Evolutionary conservation across 73 alveolate species (phyloP).

Genomic region (Paramecium pentaurelia): DNA sequence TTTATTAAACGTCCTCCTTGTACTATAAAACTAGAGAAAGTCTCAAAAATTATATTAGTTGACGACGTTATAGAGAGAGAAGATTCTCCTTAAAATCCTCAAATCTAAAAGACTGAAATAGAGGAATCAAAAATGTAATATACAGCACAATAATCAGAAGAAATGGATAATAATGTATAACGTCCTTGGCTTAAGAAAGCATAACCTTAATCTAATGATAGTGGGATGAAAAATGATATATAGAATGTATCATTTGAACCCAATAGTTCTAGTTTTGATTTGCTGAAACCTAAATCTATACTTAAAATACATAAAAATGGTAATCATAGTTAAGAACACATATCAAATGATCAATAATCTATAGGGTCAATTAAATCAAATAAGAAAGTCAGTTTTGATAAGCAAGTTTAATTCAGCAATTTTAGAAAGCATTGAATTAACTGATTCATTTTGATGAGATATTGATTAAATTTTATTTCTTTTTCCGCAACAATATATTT

Average conservation of each 20-base stretch:
- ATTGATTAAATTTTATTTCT: background rate
- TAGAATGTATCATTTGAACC: background rate
- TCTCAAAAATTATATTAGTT: background rate
- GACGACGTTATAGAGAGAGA: background rate
- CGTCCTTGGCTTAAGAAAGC: background rate
- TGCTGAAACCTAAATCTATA: background rate
- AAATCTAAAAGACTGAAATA: background rate
- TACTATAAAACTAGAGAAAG: background rate
- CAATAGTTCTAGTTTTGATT: background rate
- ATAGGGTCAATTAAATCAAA: background rate
- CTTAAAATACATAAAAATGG: background rate
- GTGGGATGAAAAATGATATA: background rate
- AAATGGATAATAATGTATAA: background rate
- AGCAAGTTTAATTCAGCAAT: background rate
- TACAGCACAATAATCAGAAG: background rate
- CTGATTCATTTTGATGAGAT: background rate
- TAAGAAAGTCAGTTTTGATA: background rate
- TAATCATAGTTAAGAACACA: background rate
- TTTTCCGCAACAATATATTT: background rate
- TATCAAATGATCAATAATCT: background rate
- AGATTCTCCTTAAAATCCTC: background rate
- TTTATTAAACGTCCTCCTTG: background rate
- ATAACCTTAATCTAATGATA: background rate
- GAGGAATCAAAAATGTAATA: background rate
- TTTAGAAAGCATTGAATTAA: background rate